Conservation (phyloP, 2,329 filamentous ascomycete species). For the Fusarium illudens region DNA sequence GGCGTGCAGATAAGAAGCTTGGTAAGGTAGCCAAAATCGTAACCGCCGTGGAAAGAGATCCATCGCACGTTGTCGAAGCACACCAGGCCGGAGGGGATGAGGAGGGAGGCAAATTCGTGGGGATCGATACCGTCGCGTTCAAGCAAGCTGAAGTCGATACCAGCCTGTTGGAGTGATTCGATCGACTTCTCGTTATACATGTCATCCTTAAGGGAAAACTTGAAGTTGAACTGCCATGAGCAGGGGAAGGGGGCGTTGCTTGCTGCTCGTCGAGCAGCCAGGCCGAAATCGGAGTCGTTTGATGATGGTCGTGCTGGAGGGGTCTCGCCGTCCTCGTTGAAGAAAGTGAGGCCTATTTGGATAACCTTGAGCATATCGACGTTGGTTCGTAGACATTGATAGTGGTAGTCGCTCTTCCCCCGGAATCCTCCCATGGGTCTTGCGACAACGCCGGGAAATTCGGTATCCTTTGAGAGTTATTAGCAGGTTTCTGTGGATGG, state of each 20-base stretch:
- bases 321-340: conserved; percentile 88
- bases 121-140: conserved; percentile 92
- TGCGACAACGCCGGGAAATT: conserved; percentile 97
- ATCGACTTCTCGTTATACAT: conserved; percentile 99
- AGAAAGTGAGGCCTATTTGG: conserved; percentile 93
- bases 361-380: conserved; percentile 98
- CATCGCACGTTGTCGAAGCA: conserved; percentile 89
- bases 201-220: conserved; percentile 91
- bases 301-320: conserved; percentile 73
- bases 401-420: conserved; percentile 97
- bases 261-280: conserved; percentile 51
- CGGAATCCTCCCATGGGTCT: conserved; percentile 94
- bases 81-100: conserved; percentile 92
- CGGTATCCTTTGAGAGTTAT: conserved; percentile 76
- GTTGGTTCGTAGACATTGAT: conserved; percentile 96
- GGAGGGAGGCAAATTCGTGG: conserved; percentile 83
- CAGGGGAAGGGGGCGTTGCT: conserved; percentile 72
- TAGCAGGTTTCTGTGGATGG: conserved; percentile 12
- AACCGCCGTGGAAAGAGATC: conserved; percentile 97
- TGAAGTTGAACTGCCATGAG: conserved; percentile 99
- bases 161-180: conserved; percentile 86
- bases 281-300: conserved; percentile 51
- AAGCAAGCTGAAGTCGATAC: conserved; percentile 89
- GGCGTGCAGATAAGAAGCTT: conserved; percentile 88
- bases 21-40: conserved; percentile 97